These are phyloP conservation scores for Russula sp. DNA, from an alignment of 768 basidiomycete genomes.

Conservation along the genomic window DNA sequence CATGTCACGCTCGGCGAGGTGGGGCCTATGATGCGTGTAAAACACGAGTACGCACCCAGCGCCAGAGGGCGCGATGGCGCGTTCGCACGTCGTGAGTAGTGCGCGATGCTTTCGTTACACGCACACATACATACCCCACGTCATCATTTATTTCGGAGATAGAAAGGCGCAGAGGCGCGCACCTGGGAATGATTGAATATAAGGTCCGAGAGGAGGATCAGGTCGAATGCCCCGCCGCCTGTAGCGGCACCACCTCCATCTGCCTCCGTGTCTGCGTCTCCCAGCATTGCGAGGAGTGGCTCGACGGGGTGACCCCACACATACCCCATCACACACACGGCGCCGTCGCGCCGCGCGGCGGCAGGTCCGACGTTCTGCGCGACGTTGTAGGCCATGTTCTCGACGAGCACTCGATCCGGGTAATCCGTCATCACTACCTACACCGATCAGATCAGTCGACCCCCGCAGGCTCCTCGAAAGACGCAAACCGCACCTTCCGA, in stretches of 20 bases:
- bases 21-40: constrained; percentile 84
- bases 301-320: constrained; percentile 67
- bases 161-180: constrained; percentile 12
- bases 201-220: constrained; percentile 87
- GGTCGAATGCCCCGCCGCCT: constrained; percentile 47
- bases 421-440: constrained; percentile 91
- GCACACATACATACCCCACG: not conserved
- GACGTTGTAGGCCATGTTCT: constrained; percentile 72
- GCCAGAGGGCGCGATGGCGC: constrained; percentile 26
- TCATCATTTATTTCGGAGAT: not conserved
- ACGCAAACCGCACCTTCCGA: constrained; percentile 41
- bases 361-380: constrained; percentile 42
- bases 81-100: constrained; percentile 67
- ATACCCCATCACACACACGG: constrained; percentile 48
- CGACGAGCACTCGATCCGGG: constrained; percentile 68
- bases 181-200: constrained; percentile 95
- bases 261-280: constrained; percentile 17
- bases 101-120: constrained; percentile 61
- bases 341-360: constrained; percentile 16
- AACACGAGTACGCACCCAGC: constrained; percentile 61
- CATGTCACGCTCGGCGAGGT: constrained; percentile 76
- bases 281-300: constrained; percentile 36
- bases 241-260: constrained; percentile 20
- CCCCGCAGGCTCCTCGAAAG: no score
- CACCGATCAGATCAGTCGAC: not conserved